These are phyloP conservation scores for Chlamydomonas applanata DNA, from an alignment of 139 green algal genomes.

Conservation along the genomic window DNA sequence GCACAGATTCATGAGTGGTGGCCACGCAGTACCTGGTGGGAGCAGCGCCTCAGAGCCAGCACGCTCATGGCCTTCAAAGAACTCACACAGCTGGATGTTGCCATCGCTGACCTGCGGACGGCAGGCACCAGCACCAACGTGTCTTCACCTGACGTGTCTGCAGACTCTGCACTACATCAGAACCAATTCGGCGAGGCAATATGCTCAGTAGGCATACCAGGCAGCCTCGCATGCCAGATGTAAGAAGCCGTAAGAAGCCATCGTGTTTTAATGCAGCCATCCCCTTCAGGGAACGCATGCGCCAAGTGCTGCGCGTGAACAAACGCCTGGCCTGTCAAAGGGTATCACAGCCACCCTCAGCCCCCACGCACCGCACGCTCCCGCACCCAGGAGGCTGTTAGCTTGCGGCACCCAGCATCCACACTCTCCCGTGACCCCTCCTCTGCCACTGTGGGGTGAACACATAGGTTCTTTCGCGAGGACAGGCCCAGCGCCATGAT, in stretches of 20 bases:
- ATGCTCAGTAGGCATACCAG: too few relatives aligned
- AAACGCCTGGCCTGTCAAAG: too few relatives aligned
- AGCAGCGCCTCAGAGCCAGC: constrained; percentile 73
- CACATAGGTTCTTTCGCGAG: constrained; percentile 97
- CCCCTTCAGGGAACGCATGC: too few relatives aligned
- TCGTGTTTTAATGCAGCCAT: too few relatives aligned
- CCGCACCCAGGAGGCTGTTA: constrained; percentile 95
- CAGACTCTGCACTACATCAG: too few relatives aligned
- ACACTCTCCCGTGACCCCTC: constrained; percentile 89
- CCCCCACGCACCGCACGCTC: constrained; percentile 49
- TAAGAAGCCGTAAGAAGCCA: too few relatives aligned
- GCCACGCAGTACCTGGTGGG: constrained; percentile 52
- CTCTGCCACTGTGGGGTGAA: constrained; percentile 84
- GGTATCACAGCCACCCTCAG: neutral
- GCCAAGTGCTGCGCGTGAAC: too few relatives aligned
- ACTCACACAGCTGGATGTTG: constrained; percentile 76
- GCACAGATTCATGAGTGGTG: too few relatives aligned
- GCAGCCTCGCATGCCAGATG: too few relatives aligned
- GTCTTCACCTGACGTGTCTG: too few relatives aligned
- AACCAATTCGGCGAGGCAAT: too few relatives aligned
- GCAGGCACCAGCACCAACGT: too few relatives aligned
- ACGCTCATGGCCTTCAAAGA: constrained; percentile 80
- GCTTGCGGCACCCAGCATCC: constrained; percentile 85
- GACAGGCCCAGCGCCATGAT: constrained; percentile 93
- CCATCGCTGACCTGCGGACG: constrained; percentile 20